phyloP scores from a whole-genome alignment of 208 protist genomes.

The Leptomonas seymouri region DNA sequence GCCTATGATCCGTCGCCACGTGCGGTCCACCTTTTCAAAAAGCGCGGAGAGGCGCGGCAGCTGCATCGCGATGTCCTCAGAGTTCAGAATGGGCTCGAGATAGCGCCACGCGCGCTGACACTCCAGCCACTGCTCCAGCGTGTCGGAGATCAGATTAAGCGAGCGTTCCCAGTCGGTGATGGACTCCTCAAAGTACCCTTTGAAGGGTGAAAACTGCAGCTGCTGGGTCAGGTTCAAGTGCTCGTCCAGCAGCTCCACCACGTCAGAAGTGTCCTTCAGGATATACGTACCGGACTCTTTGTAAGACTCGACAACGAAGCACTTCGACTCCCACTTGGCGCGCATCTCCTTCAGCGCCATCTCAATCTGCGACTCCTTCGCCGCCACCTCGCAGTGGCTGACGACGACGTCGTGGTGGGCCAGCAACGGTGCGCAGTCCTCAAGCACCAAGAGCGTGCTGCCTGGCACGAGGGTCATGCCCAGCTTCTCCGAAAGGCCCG shows the following conservation, averaged over 20 bases:
- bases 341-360: slow-evolving; percentile 96
- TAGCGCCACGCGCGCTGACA: slow-evolving; percentile 97
- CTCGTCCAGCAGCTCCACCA: slow-evolving; percentile 95
- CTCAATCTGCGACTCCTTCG: slow-evolving; percentile 97
- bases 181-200: slow-evolving; percentile 94
- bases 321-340: slow-evolving; percentile 92
- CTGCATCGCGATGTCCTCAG: slow-evolving; percentile 96
- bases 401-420: slow-evolving; percentile 89
- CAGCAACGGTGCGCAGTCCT: slow-evolving; percentile 87
- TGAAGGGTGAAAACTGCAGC: slow-evolving; percentile 96
- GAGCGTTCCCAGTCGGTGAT: slow-evolving; percentile 96
- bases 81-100: slow-evolving; percentile 97
- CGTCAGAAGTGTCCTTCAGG: slow-evolving; percentile 91
- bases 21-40: slow-evolving; percentile 96
- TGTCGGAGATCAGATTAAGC: slow-evolving; percentile 93
- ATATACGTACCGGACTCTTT: slow-evolving; percentile 95
- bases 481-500: slow-evolving; percentile 89
- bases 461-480: slow-evolving; percentile 88
- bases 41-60: slow-evolving; percentile 94
- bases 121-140: slow-evolving; percentile 97
- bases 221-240: slow-evolving; percentile 97
- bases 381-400: slow-evolving; percentile 95
- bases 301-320: slow-evolving; percentile 93
- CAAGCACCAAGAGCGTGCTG: slow-evolving; percentile 85
- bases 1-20: slow-evolving; percentile 95